Conservation (phyloP, 306 rosid species). For the Canavalia gladiata region DNA sequence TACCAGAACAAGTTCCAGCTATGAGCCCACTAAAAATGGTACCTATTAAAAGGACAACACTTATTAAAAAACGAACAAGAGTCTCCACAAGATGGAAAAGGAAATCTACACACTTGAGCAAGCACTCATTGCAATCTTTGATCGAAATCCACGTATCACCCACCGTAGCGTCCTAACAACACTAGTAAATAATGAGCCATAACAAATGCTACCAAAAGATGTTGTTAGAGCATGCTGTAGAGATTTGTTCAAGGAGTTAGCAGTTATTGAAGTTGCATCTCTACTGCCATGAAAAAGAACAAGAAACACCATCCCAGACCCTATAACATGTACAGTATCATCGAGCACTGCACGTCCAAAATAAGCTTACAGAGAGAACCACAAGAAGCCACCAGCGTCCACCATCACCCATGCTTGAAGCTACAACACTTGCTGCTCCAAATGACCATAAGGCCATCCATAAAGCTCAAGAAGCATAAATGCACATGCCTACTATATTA, state of each 20-base stretch:
- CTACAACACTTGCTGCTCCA: too few relatives aligned
- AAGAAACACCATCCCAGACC: constrained; percentile 62
- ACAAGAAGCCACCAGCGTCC: constrained; percentile 99
- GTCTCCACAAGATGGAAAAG: constrained; percentile 98
- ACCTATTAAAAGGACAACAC: constrained; percentile 96
- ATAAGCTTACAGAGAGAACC: constrained; percentile 93
- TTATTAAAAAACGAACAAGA: constrained; percentile 98
- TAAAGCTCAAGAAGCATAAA: too few relatives aligned
- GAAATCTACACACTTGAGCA: constrained; percentile 96
- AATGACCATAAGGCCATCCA: too few relatives aligned
- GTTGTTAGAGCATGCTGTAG: constrained; percentile 83
- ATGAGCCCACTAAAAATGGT: constrained; percentile 86
- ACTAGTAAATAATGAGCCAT: constrained; percentile 97
- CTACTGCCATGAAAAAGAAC: constrained; percentile 80
- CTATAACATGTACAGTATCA: constrained; percentile 91
- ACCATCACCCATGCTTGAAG: constrained; percentile 56
- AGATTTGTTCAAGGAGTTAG: constrained; percentile 77
- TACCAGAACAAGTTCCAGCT: constrained; percentile 91
- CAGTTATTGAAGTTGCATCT: constrained; percentile 80
- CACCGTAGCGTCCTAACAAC: constrained; percentile 92
- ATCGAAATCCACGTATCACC: constrained; percentile 96
- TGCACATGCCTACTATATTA: too few relatives aligned
- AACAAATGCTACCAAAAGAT: constrained; percentile 98
- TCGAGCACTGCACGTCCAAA: constrained; percentile 99
- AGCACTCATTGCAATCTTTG: constrained; percentile 97